A percentile compares a stretch with the other conserved stretches of the same genome.
Evolutionary conservation across 2,329 filamentous ascomycete species (phyloP).

Genomic region (Chaetothyriales sp.): DNA sequence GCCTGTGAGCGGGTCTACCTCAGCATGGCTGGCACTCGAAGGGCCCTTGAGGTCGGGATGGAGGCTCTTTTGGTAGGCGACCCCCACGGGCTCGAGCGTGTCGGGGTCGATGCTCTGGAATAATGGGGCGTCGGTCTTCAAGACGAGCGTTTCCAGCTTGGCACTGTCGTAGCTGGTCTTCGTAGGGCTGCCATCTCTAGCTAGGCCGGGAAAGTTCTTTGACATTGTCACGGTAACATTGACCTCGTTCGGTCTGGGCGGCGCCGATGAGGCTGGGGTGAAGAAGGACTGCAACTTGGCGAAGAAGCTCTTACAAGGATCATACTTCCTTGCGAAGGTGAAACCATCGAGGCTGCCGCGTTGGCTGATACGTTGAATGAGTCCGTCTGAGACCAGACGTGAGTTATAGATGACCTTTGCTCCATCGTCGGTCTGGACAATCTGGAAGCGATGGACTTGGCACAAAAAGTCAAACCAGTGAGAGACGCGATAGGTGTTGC

Average conservation of each 20-base stretch:
- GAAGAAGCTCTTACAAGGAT: slow-evolving; percentile 63
- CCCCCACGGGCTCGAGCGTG: slow-evolving; percentile 58
- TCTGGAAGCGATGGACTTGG: slow-evolving; percentile 59
- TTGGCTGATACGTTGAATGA: slow-evolving; percentile 47
- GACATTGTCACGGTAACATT: slow-evolving; percentile 57
- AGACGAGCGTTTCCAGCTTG: slow-evolving; percentile 40
- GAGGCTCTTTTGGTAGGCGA: slow-evolving; percentile 46
- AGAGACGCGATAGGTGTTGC: slow-evolving; percentile 44
- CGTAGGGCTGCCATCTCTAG: slow-evolving; percentile 14
- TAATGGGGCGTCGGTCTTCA: slow-evolving; percentile 43
- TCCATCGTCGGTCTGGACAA: slow-evolving; percentile 26
- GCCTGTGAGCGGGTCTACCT: slow-evolving; percentile 56
- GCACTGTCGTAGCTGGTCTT: slow-evolving; percentile 10
- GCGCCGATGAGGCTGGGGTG: slow-evolving; percentile 16
- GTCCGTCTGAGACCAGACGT: slow-evolving; percentile 50
- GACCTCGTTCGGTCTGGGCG: slow-evolving; percentile 23
- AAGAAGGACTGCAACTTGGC: slow-evolving; percentile 56
- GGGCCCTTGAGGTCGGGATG: slow-evolving; percentile 57
- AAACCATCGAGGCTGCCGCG: slow-evolving; percentile 44
- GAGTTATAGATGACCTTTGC: slow-evolving; percentile 54
- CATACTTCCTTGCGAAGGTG: slow-evolving; percentile 57
- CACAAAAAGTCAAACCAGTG: slow-evolving; percentile 70
- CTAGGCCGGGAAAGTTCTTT: slow-evolving; percentile 48
- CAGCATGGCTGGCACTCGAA: slow-evolving; percentile 57
- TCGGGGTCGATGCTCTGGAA: slow-evolving; percentile 53